Evolutionary conservation across 176 grass and related monocot genomes (phyloP).

Genomic region (Oryza officinalis): DNA sequence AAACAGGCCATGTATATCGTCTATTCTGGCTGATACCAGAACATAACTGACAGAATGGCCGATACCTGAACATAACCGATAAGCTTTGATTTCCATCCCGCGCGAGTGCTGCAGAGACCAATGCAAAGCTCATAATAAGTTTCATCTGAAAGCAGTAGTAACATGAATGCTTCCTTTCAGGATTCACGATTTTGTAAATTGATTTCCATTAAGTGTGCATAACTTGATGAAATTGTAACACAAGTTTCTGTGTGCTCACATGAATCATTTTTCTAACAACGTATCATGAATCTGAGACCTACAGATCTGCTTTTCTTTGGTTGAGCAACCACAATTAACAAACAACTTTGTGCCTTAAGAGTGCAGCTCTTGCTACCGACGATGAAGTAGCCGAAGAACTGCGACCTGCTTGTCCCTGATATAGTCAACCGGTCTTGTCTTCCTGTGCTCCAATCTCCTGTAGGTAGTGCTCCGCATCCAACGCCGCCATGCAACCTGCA

Average conservation of each 20-base stretch:
- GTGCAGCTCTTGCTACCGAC: conserved; percentile 27
- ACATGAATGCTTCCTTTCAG: neutral
- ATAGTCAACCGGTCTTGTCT: conserved; percentile 69
- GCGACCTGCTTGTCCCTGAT: conserved; percentile 5
- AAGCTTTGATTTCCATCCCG: too few relatives aligned
- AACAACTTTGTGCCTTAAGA: conserved; percentile 24
- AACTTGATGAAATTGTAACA: neutral
- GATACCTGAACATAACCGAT: too few relatives aligned
- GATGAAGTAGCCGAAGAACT: neutral
- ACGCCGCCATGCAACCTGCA: conserved; percentile 92
- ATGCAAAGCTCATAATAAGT: neutral
- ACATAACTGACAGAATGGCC: too few relatives aligned
- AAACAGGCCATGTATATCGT: too few relatives aligned
- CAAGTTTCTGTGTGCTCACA: neutral
- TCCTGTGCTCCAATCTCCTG: conserved; percentile 78
- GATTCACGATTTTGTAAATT: neutral
- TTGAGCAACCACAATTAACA: neutral
- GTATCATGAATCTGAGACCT: conserved; percentile 21
- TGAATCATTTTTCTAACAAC: conserved; percentile 30
- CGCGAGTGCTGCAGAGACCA: neutral
- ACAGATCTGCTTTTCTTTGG: neutral
- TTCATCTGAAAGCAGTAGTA: neutral
- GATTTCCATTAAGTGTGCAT: neutral
- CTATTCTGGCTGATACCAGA: too few relatives aligned
- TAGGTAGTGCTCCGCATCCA: conserved; percentile 97